Evolutionary conservation across 2,329 filamentous ascomycete genomes (phyloP).

Genomic region (Trichoderma oligosporum): DNA sequence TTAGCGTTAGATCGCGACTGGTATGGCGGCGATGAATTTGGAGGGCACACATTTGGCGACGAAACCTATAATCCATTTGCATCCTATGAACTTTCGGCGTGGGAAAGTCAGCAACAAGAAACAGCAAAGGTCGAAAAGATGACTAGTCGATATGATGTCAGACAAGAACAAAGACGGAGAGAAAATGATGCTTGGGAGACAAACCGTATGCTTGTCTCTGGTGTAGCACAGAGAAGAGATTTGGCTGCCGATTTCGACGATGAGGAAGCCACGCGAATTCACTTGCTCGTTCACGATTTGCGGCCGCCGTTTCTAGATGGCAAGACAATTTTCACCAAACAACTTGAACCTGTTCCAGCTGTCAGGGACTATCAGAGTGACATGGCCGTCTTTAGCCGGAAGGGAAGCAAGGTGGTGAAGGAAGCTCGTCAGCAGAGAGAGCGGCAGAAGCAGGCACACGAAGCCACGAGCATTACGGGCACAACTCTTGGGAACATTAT

Average conservation of each 20-base stretch:
- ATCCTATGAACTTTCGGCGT: slow-evolving; percentile 67
- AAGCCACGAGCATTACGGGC: slow-evolving; percentile 88
- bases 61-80: slow-evolving; percentile 92
- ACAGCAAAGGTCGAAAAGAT: slow-evolving; percentile 76
- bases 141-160: slow-evolving; percentile 62
- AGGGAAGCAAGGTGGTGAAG: slow-evolving; percentile 88
- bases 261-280: slow-evolving; percentile 82
- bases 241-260: slow-evolving; percentile 83
- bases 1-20: slow-evolving; percentile 82
- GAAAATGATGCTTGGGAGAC: slow-evolving; percentile 98
- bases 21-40: slow-evolving; percentile 84
- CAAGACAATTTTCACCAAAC: slow-evolving; percentile 93
- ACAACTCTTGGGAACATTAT: slow-evolving; percentile 92
- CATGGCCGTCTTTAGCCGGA: slow-evolving; percentile 96
- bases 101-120: slow-evolving; percentile 75
- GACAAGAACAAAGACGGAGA: slow-evolving; percentile 79
- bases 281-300: slow-evolving; percentile 88
- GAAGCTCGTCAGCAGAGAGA: slow-evolving; percentile 90
- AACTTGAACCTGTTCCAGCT: slow-evolving; percentile 89
- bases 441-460: slow-evolving; percentile 87
- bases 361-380: slow-evolving; percentile 93
- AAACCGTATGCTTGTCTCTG: slow-evolving; percentile 95
- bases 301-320: slow-evolving; percentile 94
- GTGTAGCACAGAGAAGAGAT: slow-evolving; percentile 85
- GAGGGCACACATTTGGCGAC: slow-evolving; percentile 78